phyloP scores from a whole-genome alignment of 2,329 filamentous ascomycete species.

The Cladosporium halotolerans region DNA sequence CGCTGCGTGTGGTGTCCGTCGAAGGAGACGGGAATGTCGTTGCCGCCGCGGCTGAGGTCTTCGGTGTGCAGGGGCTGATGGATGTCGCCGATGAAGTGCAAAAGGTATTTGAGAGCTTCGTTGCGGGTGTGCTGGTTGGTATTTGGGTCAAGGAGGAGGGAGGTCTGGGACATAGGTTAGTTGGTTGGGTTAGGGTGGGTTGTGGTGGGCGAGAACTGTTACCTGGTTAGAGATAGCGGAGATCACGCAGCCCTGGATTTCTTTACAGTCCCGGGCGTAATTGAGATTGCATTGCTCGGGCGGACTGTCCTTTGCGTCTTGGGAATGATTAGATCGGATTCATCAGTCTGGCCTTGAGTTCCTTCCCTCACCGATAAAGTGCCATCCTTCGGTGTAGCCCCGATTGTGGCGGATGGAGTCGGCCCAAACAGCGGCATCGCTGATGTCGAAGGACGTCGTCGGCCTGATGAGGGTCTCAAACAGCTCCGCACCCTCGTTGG shows the following conservation, averaged over 20 bases:
- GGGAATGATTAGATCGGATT: slow-evolving; percentile 37
- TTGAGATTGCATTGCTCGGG: slow-evolving; percentile 43
- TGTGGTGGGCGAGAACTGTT: not conserved
- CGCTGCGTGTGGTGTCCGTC: slow-evolving; percentile 23
- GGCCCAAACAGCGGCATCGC: slow-evolving; percentile 6
- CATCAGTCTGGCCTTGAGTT: not conserved
- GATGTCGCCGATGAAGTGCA: slow-evolving; percentile 59
- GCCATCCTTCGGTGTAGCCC: slow-evolving; percentile 5
- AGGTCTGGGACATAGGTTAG: slow-evolving; percentile 38
- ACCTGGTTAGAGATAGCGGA: slow-evolving; percentile 39
- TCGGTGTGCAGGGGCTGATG: slow-evolving; percentile 56
- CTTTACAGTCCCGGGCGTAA: slow-evolving; percentile 46
- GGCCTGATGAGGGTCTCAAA: slow-evolving; percentile 1
- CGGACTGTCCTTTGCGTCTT: slow-evolving; percentile 44
- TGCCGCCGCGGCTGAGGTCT: slow-evolving; percentile 38
- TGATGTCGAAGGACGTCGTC: not conserved
- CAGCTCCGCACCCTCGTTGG: not conserved
- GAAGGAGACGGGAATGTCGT: slow-evolving; percentile 40
- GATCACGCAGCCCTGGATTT: slow-evolving; percentile 44
- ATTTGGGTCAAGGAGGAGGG: slow-evolving; percentile 28
- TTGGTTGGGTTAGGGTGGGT: not conserved
- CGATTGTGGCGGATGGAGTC: not conserved
- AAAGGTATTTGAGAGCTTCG: slow-evolving; percentile 44
- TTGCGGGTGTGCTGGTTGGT: slow-evolving; percentile 26
- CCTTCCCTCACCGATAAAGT: slow-evolving; percentile 3